Evolutionary conservation across 176 grass and related monocot genomes (phyloP).

Genomic region (Phoenix roebelenii): DNA sequence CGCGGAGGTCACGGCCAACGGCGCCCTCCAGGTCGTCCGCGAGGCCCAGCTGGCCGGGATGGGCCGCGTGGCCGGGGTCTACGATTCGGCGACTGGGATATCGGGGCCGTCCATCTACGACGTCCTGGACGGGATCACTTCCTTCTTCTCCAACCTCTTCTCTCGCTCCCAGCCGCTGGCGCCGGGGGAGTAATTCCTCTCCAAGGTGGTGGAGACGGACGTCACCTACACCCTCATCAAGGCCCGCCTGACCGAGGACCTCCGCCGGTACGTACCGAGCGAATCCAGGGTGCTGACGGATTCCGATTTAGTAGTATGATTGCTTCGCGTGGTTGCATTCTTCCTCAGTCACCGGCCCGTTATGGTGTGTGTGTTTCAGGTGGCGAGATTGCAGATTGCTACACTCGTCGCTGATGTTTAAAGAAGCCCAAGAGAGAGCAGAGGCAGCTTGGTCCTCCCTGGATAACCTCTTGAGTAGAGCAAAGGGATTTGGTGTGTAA

Average conservation of each 20-base stretch:
- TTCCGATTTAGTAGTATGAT: too few species aligned
- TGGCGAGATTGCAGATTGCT: slow-evolving; percentile 67
- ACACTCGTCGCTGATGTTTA: slow-evolving; percentile 62
- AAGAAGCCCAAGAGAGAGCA: slow-evolving; percentile 16
- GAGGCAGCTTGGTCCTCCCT: slow-evolving; percentile 22
- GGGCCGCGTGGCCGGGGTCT: slow-evolving; percentile 58
- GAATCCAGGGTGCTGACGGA: too few species aligned
- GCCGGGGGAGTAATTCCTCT: slow-evolving; percentile 61
- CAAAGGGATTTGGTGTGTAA: slow-evolving; percentile 41
- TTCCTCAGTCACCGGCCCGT: too few species aligned
- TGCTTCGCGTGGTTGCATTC: too few species aligned
- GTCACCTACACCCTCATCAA: too few species aligned
- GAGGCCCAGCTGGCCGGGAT: slow-evolving; percentile 68
- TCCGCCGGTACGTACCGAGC: too few species aligned
- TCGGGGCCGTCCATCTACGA: slow-evolving; percentile 34
- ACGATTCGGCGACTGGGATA: slow-evolving; percentile 18
- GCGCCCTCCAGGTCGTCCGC: slow-evolving; percentile 71
- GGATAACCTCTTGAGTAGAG: slow-evolving; percentile 42
- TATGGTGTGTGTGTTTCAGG: slow-evolving; percentile 17
- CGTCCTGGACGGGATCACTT: slow-evolving; percentile 67
- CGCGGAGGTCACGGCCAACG: slow-evolving; percentile 51
- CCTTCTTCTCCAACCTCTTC: slow-evolving; percentile 78
- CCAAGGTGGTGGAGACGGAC: slow-evolving; percentile 45
- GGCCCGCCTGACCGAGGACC: too few species aligned
- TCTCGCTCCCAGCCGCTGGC: slow-evolving; percentile 39